These are phyloP conservation scores for Sordariomycetes sp. DNA, from an alignment of 2,329 filamentous ascomycete species.

Conservation along the genomic window DNA sequence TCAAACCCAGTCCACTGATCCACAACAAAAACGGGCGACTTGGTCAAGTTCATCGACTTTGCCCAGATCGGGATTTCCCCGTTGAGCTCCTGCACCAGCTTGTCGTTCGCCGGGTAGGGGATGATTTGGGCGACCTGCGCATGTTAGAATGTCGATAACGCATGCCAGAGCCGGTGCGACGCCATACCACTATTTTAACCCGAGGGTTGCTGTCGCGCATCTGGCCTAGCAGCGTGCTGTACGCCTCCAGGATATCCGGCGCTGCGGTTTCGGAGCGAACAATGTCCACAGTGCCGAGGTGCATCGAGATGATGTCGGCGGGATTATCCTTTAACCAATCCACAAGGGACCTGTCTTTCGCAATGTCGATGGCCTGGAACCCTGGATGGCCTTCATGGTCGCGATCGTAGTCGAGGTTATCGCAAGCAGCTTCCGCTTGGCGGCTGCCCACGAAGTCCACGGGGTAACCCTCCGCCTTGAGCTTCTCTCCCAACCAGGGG, in stretches of 20 bases:
- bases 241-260: neutral
- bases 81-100: slow-evolving; percentile 3
- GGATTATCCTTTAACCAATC: slow-evolving; percentile 4
- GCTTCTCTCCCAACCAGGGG: neutral
- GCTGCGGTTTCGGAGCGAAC: neutral
- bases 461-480: neutral
- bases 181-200: slow-evolving; percentile 3
- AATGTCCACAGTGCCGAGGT: slow-evolving; percentile 5
- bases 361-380: neutral
- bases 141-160: neutral
- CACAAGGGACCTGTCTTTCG: slow-evolving; percentile 1
- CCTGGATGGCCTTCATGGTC: slow-evolving; percentile 6
- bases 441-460: slow-evolving; percentile 5
- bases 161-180: neutral
- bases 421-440: neutral
- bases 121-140: slow-evolving; percentile 5
- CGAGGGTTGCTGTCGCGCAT: slow-evolving; percentile 4
- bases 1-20: slow-evolving; percentile 4
- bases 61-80: slow-evolving; percentile 1
- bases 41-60: neutral
- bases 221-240: neutral
- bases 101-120: slow-evolving; percentile 2
- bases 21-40: slow-evolving; percentile 3
- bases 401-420: slow-evolving; percentile 3
- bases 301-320: slow-evolving; percentile 6